These are phyloP conservation scores for Vigna mungo DNA, from an alignment of 306 rosid species.

Conservation along the genomic window DNA sequence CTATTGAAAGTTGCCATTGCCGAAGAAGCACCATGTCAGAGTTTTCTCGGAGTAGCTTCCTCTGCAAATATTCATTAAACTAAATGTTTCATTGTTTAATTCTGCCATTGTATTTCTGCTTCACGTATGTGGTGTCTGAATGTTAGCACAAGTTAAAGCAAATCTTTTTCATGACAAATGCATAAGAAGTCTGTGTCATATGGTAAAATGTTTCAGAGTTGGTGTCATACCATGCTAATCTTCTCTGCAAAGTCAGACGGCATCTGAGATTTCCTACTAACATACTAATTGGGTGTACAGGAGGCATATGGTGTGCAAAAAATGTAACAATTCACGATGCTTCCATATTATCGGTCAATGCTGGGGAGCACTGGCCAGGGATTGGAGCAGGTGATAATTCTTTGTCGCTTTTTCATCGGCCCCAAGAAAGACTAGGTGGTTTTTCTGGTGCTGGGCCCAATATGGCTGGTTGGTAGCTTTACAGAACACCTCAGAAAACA, in stretches of 20 bases:
- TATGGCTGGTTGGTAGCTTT: constrained; percentile 96
- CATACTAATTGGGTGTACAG: constrained; percentile 55
- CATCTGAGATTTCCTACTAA: constrained; percentile 24
- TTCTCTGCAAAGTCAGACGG: constrained; percentile 36
- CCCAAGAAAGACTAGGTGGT: constrained; percentile 96
- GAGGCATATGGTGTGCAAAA: constrained; percentile 85
- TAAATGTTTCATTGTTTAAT: constrained; percentile 26
- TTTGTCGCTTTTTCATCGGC: constrained; percentile 94
- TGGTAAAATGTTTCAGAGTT: constrained; percentile 33
- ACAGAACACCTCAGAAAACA: constrained; percentile 93
- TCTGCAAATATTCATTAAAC: constrained; percentile 34
- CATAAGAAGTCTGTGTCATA: constrained; percentile 14
- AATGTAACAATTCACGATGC: constrained; percentile 87
- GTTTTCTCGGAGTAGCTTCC: constrained; percentile 12
- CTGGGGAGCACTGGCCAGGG: constrained; percentile 99
- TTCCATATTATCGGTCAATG: constrained; percentile 86
- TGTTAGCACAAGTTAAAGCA: constrained; percentile 6
- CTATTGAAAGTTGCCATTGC: constrained; percentile 29
- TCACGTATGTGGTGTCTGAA: constrained; percentile 26
- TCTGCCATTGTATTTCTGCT: constrained; percentile 20
- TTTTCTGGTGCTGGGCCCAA: constrained; percentile 77
- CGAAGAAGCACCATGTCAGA: constrained; percentile 32
- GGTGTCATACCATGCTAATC: constrained; percentile 1
- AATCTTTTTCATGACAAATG: constrained; percentile 1
- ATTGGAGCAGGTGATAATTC: constrained; percentile 99